Conservation (phyloP, 345 rosid species). For the Ailanthus altissimus region DNA sequence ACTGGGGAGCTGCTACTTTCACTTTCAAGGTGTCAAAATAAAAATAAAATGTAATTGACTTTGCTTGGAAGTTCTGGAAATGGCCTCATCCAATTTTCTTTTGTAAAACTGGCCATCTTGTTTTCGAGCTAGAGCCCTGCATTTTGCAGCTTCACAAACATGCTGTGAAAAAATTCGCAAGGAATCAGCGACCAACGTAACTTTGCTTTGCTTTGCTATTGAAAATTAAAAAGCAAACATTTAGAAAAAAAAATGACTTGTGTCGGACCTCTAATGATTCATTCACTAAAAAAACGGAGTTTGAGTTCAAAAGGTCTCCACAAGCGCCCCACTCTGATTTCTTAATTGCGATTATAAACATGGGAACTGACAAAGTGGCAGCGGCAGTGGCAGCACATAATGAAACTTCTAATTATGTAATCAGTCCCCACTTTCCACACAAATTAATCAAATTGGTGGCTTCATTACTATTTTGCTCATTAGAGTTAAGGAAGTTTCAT, state of each 20-base stretch:
- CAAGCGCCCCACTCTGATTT: background rate
- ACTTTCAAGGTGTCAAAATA: background rate
- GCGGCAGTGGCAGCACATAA: background rate
- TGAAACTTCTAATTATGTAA: conserved; percentile 11
- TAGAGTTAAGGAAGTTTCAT: background rate
- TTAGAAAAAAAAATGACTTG: background rate
- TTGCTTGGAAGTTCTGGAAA: background rate
- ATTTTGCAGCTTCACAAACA: background rate
- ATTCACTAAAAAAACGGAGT: background rate
- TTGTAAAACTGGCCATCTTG: too few relatives aligned
- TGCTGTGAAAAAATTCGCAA: background rate
- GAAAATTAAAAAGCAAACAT: background rate
- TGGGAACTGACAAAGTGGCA: background rate
- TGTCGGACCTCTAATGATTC: background rate
- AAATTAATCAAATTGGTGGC: background rate
- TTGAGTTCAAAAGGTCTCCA: background rate
- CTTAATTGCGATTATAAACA: background rate
- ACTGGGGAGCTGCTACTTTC: background rate
- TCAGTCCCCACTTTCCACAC: background rate
- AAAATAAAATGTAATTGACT: background rate
- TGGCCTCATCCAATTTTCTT: too few relatives aligned
- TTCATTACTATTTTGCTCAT: background rate
- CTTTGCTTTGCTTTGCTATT: background rate
- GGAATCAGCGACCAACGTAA: background rate
- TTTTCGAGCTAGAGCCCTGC: background rate